Conservation (phyloP, 2,329 filamentous ascomycete species). For the Beauveria australis region DNA sequence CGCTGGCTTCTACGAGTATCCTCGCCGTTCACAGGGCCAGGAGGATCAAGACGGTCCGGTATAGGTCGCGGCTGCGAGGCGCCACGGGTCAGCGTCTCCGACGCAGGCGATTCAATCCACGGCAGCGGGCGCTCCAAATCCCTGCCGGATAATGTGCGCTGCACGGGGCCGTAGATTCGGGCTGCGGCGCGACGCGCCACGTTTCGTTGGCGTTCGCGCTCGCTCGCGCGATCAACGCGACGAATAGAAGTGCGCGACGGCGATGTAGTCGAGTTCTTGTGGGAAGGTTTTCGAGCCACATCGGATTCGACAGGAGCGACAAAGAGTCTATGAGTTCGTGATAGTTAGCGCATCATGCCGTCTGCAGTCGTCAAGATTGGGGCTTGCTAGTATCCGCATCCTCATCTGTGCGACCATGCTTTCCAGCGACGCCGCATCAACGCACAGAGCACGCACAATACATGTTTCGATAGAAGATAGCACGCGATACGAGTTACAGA, state of each 20-base stretch:
- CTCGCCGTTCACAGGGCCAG: constrained; percentile 15
- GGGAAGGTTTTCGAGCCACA: constrained; percentile 26
- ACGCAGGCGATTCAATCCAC: constrained; percentile 17
- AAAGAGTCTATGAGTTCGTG: constrained; percentile 30
- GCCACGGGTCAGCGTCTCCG: not conserved
- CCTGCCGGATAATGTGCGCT: constrained; percentile 16
- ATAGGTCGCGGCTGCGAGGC: not conserved
- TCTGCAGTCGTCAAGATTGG: not conserved
- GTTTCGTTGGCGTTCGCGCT: constrained; percentile 22
- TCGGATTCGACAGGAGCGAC: constrained; percentile 38
- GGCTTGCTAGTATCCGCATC: not conserved
- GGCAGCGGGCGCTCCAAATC: constrained; percentile 14
- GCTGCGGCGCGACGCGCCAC: constrained; percentile 17
- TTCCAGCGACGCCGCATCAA: not conserved
- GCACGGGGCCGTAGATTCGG: constrained; percentile 21
- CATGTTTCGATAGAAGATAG: not conserved
- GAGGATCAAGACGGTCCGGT: not conserved
- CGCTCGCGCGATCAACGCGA: constrained; percentile 24
- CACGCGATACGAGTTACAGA: not conserved
- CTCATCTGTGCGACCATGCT: not conserved
- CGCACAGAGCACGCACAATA: not conserved
- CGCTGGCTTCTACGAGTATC: constrained; percentile 14
- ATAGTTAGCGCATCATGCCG: not conserved
- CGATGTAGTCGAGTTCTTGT: constrained; percentile 22
- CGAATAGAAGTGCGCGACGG: constrained; percentile 33